phyloP scores from a whole-genome alignment of 768 basidiomycete genomes.

The Kwoniella pini region DNA sequence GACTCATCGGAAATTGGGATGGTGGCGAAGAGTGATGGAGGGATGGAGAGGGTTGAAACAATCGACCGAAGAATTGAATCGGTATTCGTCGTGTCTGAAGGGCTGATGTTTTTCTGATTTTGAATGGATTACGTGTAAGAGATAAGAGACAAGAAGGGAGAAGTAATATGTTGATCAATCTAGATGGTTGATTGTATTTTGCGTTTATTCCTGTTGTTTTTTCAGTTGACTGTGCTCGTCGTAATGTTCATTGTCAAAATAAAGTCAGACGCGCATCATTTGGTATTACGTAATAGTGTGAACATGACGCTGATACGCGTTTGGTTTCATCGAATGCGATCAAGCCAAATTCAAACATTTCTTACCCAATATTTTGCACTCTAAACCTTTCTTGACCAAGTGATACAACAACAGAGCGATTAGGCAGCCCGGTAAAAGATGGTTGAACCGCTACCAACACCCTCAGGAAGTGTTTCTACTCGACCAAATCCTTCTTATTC shows the following conservation, averaged over 20 bases:
- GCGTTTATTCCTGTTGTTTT: background rate
- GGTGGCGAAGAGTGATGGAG: background rate
- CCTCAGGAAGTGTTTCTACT: background rate
- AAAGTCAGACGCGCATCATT: background rate
- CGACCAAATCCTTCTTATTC: constrained; percentile 40
- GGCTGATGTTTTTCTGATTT: too few relatives aligned
- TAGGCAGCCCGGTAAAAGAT: background rate
- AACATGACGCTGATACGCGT: background rate
- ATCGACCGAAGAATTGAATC: too few relatives aligned
- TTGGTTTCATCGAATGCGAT: background rate
- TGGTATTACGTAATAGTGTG: background rate
- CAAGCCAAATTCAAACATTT: too few relatives aligned
- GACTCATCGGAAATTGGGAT: constrained; percentile 29
- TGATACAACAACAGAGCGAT: background rate
- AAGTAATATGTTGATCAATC: background rate
- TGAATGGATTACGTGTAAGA: too few relatives aligned
- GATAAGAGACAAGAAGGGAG: background rate
- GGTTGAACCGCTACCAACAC: constrained; percentile 20
- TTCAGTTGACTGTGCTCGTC: constrained; percentile 2
- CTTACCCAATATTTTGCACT: too few relatives aligned
- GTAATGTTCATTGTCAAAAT: constrained; percentile 8
- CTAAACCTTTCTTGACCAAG: background rate
- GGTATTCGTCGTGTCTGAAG: too few relatives aligned
- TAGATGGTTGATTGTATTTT: background rate
- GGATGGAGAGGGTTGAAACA: background rate